A percentile compares a stretch with the other conserved stretches of the same genome.
phyloP scores from a whole-genome alignment of 148 eudicot species.

The Cornus kousa region DNA sequence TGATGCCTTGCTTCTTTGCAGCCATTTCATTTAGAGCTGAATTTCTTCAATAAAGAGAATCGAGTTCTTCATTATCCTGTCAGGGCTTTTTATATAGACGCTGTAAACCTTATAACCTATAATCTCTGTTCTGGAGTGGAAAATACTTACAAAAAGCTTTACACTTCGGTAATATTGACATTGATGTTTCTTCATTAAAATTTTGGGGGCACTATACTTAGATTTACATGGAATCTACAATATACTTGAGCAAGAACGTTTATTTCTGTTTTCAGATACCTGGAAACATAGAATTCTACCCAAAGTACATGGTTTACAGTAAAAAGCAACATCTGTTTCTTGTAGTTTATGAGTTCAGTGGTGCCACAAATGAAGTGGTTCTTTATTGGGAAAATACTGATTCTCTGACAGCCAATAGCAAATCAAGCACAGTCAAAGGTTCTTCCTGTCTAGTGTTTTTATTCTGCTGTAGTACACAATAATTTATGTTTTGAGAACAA shows the following conservation, averaged over 20 bases:
- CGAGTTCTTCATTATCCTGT: slow-evolving; percentile 92
- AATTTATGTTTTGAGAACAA: neutral
- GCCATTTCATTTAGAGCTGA: slow-evolving; percentile 92
- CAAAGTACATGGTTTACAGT: slow-evolving; percentile 68
- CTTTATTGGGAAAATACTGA: slow-evolving; percentile 89
- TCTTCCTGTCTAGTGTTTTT: slow-evolving; percentile 14
- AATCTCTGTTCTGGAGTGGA: slow-evolving; percentile 85
- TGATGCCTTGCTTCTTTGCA: slow-evolving; percentile 30
- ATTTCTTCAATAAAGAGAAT: slow-evolving; percentile 84
- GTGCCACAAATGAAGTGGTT: slow-evolving; percentile 70
- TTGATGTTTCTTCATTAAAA: slow-evolving; percentile 3
- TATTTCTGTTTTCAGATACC: slow-evolving; percentile 62
- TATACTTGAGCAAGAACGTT: slow-evolving; percentile 12
- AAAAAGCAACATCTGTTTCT: slow-evolving; percentile 87
- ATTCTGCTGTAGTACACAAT: neutral
- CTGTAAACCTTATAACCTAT: slow-evolving; percentile 81
- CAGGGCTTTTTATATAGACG: slow-evolving; percentile 85
- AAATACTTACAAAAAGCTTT: slow-evolving; percentile 83
- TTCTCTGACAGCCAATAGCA: slow-evolving; percentile 63
- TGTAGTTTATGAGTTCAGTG: slow-evolving; percentile 75
- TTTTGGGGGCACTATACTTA: neutral
- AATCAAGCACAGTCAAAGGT: slow-evolving; percentile 79
- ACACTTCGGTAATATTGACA: slow-evolving; percentile 53
- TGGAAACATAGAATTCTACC: slow-evolving; percentile 70
- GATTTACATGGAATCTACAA: slow-evolving; percentile 3